These are phyloP conservation scores for Thalia dealbata DNA, from an alignment of 176 grass and related monocot species.

Conservation along the genomic window DNA sequence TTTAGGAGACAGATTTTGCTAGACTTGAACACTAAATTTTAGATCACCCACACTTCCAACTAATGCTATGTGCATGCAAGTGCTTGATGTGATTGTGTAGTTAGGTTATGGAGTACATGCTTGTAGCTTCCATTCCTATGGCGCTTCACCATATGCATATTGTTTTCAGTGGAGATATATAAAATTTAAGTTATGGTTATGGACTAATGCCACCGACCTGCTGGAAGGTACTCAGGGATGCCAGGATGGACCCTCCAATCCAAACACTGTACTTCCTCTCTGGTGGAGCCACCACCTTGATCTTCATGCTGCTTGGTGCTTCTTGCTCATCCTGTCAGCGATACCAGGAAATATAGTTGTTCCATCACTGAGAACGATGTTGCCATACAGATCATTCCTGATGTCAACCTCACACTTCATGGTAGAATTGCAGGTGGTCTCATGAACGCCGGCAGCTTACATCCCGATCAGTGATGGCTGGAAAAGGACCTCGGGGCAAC, in stretches of 20 bases:
- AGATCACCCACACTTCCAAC: no score
- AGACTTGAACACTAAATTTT: no score
- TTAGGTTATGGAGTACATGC: no score
- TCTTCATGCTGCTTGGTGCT: conserved; percentile 52
- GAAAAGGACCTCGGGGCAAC: conserved; percentile 59
- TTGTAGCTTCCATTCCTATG: no score
- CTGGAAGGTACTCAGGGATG: conserved; percentile 58
- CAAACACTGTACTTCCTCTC: conserved; percentile 60
- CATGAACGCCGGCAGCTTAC: conserved; percentile 43
- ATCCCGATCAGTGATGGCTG: conserved; percentile 55
- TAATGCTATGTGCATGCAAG: no score
- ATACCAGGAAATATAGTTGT: conserved; percentile 55
- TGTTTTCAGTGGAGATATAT: no score
- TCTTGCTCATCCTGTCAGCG: conserved; percentile 58
- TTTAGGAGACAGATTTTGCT: no score
- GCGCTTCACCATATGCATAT: no score
- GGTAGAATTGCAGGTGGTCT: conserved; percentile 55
- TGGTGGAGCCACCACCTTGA: conserved; percentile 54
- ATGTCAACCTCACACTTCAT: conserved; percentile 63
- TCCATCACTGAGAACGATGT: conserved; percentile 47
- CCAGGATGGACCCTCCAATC: conserved; percentile 48
- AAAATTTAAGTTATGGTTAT: no score
- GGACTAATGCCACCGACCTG: conserved; percentile 13
- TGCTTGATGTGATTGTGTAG: no score
- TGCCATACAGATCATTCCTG: conserved; percentile 50